phyloP scores from a whole-genome alignment of 1,284 basidiomycete species.

The Malassezia brasiliensis region DNA sequence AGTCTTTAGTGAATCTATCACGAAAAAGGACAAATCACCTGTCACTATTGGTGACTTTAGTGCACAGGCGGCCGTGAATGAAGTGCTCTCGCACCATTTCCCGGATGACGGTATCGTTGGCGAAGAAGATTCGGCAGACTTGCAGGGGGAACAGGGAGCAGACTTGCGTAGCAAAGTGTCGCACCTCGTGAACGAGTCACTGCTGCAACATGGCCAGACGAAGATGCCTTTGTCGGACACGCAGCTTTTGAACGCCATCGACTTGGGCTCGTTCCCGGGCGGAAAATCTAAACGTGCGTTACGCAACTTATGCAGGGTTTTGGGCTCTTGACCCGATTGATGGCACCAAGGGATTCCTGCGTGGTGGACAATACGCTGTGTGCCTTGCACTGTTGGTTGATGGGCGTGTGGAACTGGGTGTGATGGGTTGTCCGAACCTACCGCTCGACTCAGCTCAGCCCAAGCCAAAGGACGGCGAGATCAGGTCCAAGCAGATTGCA shows the following conservation, averaged over 20 bases:
- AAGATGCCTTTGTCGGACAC: conserved; percentile 50
- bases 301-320: conserved; percentile 53
- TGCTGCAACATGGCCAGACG: conserved; percentile 49
- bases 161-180: conserved; percentile 62
- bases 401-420: conserved; percentile 62
- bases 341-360: conserved; percentile 87
- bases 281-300: conserved; percentile 64
- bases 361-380: conserved; percentile 93
- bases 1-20: conserved; percentile 71
- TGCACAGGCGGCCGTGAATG: conserved; percentile 43
- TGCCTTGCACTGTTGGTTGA: conserved; percentile 85
- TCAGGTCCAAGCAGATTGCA: conserved; percentile 22
- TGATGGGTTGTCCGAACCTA: conserved; percentile 92
- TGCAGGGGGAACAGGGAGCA: conserved; percentile 48
- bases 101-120: conserved; percentile 82
- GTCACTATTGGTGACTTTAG: conserved; percentile 61
- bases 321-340: conserved; percentile 86
- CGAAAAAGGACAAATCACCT: conserved; percentile 87
- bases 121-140: conserved; percentile 81
- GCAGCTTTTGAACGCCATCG: conserved; percentile 71
- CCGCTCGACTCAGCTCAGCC: conserved; percentile 50
- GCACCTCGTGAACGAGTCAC: conserved; percentile 70
- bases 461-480: conserved; percentile 43
- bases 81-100: conserved; percentile 55
- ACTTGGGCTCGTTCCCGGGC: conserved; percentile 71